Conservation (phyloP, 495 filamentous ascomycete genomes). For the Oidiodendron maius region DNA sequence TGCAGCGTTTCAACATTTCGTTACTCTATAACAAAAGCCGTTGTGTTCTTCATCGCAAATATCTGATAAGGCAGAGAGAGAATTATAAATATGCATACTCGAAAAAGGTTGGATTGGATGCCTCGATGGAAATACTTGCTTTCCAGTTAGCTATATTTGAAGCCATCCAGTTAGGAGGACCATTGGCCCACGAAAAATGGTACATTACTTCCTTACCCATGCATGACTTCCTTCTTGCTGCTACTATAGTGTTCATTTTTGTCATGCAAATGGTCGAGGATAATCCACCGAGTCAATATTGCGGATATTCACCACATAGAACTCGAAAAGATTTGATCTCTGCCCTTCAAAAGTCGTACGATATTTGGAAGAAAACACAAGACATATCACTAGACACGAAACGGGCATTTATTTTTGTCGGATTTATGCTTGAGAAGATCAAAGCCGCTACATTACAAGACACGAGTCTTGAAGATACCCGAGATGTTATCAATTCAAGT, state of each 20-base stretch:
- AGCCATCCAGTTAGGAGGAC: conserved; percentile 32
- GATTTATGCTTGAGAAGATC: conserved; percentile 32
- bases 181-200: conserved; percentile 33
- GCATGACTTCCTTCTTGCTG: conserved; percentile 43
- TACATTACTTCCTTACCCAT: conserved; percentile 35
- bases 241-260: conserved; percentile 38
- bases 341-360: conserved; percentile 33
- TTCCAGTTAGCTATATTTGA: conserved; percentile 34
- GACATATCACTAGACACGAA: conserved; percentile 27
- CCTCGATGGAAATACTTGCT: conserved; percentile 56
- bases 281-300: background rate
- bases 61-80: conserved; percentile 49
- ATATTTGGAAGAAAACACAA: conserved; percentile 28
- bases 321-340: conserved; percentile 20
- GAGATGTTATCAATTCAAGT: too few relatives aligned
- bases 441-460: background rate
- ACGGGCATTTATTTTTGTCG: conserved; percentile 32
- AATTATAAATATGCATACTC: conserved; percentile 63
- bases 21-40: conserved; percentile 69
- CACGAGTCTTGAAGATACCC: too few relatives aligned
- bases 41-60: conserved; percentile 68
- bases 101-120: conserved; percentile 58
- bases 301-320: background rate
- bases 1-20: conserved; percentile 65
- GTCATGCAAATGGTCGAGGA: conserved; percentile 28